Conservation (phyloP, 148 eudicot genomes). For the Silene conica region DNA sequence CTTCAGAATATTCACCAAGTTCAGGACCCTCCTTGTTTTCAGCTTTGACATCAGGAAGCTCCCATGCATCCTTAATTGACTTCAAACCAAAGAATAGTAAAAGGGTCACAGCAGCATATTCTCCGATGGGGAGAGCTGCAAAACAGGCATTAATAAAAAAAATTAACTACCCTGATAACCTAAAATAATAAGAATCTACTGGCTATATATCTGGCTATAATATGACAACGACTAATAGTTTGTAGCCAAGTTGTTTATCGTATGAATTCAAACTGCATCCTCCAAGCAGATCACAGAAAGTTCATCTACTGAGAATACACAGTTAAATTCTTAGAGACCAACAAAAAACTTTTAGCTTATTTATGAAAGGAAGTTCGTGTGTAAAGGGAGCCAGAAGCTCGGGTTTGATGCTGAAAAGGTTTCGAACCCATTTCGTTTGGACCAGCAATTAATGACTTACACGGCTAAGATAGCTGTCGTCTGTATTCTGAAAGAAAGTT, state of each 20-base stretch:
- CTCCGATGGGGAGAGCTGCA: conserved; percentile 93
- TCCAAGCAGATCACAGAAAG: neutral
- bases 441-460: neutral
- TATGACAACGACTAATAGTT: neutral
- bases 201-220: neutral
- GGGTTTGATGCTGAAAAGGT: neutral
- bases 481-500: neutral
- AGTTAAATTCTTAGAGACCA: neutral
- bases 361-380: neutral
- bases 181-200: neutral
- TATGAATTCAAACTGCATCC: neutral
- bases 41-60: conserved; percentile 56
- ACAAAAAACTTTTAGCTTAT: neutral
- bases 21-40: conserved; percentile 46
- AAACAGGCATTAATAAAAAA: conserved; percentile 12
- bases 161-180: neutral
- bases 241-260: neutral
- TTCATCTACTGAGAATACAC: neutral
- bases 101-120: conserved; percentile 88
- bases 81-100: conserved; percentile 90
- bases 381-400: neutral
- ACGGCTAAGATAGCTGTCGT: neutral
- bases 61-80: conserved; percentile 96
- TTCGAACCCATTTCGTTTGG: neutral
- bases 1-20: conserved; percentile 80